Evolutionary conservation across 2,329 filamentous ascomycete species (phyloP), one percentile per base, ranked within the genome.

Genomic region (Paraphaeosphaeria minitans): DNA sequence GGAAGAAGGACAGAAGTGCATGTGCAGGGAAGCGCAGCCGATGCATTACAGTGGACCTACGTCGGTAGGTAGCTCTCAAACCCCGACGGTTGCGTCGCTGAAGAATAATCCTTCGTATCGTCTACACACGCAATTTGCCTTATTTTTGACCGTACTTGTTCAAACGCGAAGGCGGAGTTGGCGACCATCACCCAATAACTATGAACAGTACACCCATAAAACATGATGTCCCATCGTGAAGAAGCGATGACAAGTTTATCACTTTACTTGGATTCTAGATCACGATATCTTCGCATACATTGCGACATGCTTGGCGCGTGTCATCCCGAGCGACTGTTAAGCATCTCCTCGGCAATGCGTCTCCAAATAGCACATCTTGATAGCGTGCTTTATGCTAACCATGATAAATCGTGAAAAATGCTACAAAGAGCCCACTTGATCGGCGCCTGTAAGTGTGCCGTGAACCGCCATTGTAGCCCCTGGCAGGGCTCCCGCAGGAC

Each of bases 11-110:
- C 62, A 21, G 46, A 61, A 3, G 62, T 74, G 10, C 6, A n/a
- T 0, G 58, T 72, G 19, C 46, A 55, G 13, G 63, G 62, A 1
- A 51, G 54, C 9, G 19, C 27, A 1, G 55, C 59, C 12, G 55
- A 57, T 5, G 53, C 58, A 14, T 33, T 72, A 27, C 48, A 52
- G 13, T 72, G 66, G 66, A 63, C 52, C n/a, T 69, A 68, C 16
- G 37, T 53, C 16, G 48, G 21, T 1, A 39, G 48, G 21, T 1
- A 39, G 16, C 19, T 12, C 33, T 24, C 41, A 16, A 22, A 10
- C 19, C 10, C 13, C 21, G 10, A 4, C 19, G 12, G 10, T 3
- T 19, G 7, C 13, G 16, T 19, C 4, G 16, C 14, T 19, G 16
- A n/a, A 2, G 4, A 19, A 39, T 19, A 39, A 6, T n/a, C 6